Base-by-base conservation (phyloP, 352 stramenopile species). In the Pythium phragmiticola region DNA sequence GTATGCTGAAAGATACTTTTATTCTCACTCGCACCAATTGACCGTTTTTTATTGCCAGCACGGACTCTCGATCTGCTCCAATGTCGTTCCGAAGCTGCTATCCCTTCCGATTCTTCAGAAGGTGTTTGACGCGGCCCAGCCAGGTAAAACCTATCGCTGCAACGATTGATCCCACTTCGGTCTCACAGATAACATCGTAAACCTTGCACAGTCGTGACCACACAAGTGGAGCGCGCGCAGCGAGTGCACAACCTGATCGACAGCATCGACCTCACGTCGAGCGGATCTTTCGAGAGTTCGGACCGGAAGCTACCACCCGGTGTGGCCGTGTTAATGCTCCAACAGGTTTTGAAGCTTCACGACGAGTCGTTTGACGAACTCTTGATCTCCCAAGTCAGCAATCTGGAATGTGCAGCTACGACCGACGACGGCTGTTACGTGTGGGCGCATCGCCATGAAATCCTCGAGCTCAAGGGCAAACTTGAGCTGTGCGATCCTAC, bases 391-490 rank as follows among this genome's bases (percentile, higher is more conserved):
- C 17, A 57, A 9, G 6, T 62, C 6, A 1, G 52, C 16, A 68
- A 68, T 26, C 52, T 68, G 3, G 33, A 68, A 54, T 68, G 61
- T 58, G 61, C 53, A 4, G 61, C 45, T 2, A 63, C 53, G 4
- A 47, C 36, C 1, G 28, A 30, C 4, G 26, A 41, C 26, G 61
- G 61, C 4, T 14, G 42, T 23, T 61, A 45, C 23, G 45, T 68
- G 7, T 68, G 61, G 61, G 61, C 45, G 2, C 52, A 62, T 30
- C 52, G 34, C 16, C 61, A 68, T 14, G 61, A 68, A 37, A 56
- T 68, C 30, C 33, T 58, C 16, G 54, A 51, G 11, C 36, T 68
- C 33, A 37, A 45, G 11, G 54, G 46, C 26, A 50, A 48, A 28
- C 47, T 62, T 12, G 21, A 53, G 37, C 36, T 54, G 2, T 50